Conservation (phyloP, 225 moss, liverwort and hornwort species). For the Sphagnum tenellum region DNA sequence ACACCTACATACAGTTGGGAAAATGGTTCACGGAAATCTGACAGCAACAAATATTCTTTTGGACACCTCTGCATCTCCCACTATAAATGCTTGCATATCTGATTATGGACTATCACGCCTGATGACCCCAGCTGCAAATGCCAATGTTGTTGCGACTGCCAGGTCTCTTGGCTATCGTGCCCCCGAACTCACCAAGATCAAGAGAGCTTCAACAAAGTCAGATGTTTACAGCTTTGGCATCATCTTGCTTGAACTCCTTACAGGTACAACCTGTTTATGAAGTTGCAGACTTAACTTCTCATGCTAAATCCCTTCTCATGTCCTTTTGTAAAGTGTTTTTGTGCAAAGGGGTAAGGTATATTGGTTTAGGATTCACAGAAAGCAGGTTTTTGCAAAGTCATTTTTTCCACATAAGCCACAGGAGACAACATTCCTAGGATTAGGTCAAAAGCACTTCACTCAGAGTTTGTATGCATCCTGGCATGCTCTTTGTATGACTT, state of each 20-base stretch:
- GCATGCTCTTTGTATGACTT: too few relatives aligned
- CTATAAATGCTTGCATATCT: slow-evolving; percentile 58
- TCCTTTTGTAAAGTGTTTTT: too few relatives aligned
- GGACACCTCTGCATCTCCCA: slow-evolving; percentile 41
- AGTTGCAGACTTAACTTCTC: too few relatives aligned
- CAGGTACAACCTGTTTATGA: slow-evolving; percentile 25
- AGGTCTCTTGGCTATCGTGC: slow-evolving; percentile 75
- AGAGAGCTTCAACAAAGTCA: slow-evolving; percentile 71
- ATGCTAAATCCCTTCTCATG: too few relatives aligned
- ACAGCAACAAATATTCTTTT: slow-evolving; percentile 81
- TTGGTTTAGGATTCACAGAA: too few relatives aligned
- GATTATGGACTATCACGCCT: slow-evolving; percentile 82
- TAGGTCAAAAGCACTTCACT: too few relatives aligned
- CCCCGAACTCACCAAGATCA: slow-evolving; percentile 81
- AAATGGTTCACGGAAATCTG: slow-evolving; percentile 73
- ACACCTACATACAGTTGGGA: slow-evolving; percentile 56
- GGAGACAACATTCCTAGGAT: too few relatives aligned
- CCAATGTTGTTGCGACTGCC: slow-evolving; percentile 77
- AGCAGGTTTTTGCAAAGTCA: too few relatives aligned
- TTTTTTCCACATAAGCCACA: too few relatives aligned
- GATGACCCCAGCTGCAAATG: slow-evolving; percentile 93
- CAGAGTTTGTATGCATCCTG: too few relatives aligned
- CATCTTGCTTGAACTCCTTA: slow-evolving; percentile 81
- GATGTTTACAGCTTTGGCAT: slow-evolving; percentile 92
- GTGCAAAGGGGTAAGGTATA: too few relatives aligned